Evolutionary conservation across 1,284 basidiomycete species (phyloP), one percentile per base, ranked within the genome.

Genomic region (Porodaedalea pini): DNA sequence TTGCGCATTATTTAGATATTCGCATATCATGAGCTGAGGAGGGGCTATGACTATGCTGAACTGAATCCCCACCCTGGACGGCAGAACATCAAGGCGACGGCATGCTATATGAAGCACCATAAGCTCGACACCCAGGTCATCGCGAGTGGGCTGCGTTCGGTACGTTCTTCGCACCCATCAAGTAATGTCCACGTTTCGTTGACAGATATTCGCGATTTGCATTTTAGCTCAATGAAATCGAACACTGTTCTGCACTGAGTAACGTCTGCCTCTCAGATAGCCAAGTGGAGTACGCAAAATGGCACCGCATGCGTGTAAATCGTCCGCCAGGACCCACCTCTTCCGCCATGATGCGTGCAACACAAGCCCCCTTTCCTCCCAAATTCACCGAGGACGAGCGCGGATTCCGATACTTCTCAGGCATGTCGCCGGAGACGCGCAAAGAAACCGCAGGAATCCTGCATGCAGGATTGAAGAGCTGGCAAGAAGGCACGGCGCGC

Each of bases 81-180:
- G 29, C 71, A 78, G 58, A 66, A 71, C n/a, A 77, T 84, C 23
- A 78, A 79, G 58, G 69, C 75, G 1, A 78, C 75, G 36, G 66
- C 75, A 31, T 71, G 71, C 23, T 82, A 78, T 63, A 76, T 82
- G 66, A 71, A 65, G 43, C 66, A 68, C 40, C 71, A 78, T 57
- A 61, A 71, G 3, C 64, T 80, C 62, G 68, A 69, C 58, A 75
- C 75, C 2, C 73, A 71, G 36, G 54, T 81, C 41, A 67, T 81
- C 51, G 75, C 75, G 15, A 69, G 70, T 5, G 70, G 75, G 40
- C 47, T 68, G 27, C 37, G 55, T 21, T 56, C 58, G n/a, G 65
- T 69, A 57, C 47, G 66, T 59, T 27, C 19, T 43, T 17, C 45
- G 15, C 13, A 13, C 8, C 3, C 25, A 8, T n/a, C 45, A 11